Evolutionary conservation across 2,329 filamentous ascomycete species (phyloP).

Genomic region (Sarocladium kiliense): DNA sequence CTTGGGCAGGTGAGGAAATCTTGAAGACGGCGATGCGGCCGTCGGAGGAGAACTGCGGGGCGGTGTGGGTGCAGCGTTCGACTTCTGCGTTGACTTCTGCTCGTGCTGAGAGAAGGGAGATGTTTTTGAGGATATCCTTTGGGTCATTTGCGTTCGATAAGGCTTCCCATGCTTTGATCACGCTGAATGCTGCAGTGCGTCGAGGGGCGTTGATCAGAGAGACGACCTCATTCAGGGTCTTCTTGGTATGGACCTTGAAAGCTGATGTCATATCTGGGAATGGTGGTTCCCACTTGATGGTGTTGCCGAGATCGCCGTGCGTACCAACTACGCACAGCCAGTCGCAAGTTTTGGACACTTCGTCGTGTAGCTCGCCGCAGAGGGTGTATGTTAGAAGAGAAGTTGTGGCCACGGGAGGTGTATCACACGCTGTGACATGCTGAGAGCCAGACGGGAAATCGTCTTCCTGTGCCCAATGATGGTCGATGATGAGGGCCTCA

Average conservation of each 20-base stretch:
- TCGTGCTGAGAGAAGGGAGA: conserved; percentile 46
- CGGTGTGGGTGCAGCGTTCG: conserved; percentile 43
- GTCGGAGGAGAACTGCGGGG: conserved; percentile 60
- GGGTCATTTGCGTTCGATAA: conserved; percentile 47
- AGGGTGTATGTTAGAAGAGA: conserved; percentile 60
- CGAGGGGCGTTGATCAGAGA: conserved; percentile 61
- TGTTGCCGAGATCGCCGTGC: conserved; percentile 60
- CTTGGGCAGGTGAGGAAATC: conserved; percentile 54
- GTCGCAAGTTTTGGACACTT: conserved; percentile 40
- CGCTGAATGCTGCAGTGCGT: conserved; percentile 55
- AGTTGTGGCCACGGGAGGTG: conserved; percentile 60
- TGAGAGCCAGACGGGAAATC: conserved; percentile 51
- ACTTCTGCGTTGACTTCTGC: conserved; percentile 17
- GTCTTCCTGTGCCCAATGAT: conserved; percentile 50
- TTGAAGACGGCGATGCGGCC: conserved; percentile 57
- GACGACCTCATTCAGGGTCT: conserved; percentile 56
- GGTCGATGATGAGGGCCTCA: conserved; percentile 57
- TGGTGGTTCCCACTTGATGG: conserved; percentile 59
- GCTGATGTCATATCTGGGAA: conserved; percentile 60
- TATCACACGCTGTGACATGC: conserved; percentile 58
- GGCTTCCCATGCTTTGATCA: conserved; percentile 55
- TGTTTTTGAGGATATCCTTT: conserved; percentile 42
- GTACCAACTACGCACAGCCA: conserved; percentile 63
- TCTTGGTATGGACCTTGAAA: conserved; percentile 58
- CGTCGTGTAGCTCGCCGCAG: conserved; percentile 49